These are phyloP conservation scores for Boletus patriciae DNA, from an alignment of 768 basidiomycete species.

Conservation along the genomic window DNA sequence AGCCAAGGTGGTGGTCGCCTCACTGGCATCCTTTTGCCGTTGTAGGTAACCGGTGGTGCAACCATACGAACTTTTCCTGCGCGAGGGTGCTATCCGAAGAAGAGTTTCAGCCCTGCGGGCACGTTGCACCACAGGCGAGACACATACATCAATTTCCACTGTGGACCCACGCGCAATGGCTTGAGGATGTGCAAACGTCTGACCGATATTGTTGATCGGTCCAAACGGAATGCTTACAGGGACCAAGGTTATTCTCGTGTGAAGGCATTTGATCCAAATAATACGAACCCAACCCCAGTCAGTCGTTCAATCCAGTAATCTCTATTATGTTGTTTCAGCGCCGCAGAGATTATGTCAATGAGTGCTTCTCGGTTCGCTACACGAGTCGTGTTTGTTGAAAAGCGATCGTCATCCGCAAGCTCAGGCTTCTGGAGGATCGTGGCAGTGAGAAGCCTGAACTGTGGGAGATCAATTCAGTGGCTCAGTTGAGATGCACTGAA, in stretches of 20 bases:
- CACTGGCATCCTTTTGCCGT: conserved; percentile 75
- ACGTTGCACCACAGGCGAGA: conserved; percentile 36
- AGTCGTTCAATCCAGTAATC: conserved; percentile 76
- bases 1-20: conserved; percentile 82
- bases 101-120: conserved; percentile 16
- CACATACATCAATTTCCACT: conserved; percentile 73
- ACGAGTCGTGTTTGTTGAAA: conserved; percentile 70
- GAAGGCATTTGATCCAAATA: conserved; percentile 6
- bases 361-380: conserved; percentile 76
- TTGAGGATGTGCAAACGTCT: conserved; percentile 89
- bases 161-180: conserved; percentile 74
- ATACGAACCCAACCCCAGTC: conserved; percentile 73
- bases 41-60: conserved; percentile 78
- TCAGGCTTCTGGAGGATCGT: conserved; percentile 62
- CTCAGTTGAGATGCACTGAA: neutral
- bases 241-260: conserved; percentile 10
- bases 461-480: conserved; percentile 14
- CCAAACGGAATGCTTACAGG: conserved; percentile 70
- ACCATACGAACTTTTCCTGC: conserved; percentile 78
- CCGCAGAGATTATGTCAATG: conserved; percentile 62
- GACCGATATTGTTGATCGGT: conserved; percentile 88
- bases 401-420: conserved; percentile 60
- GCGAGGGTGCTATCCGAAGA: conserved; percentile 57
- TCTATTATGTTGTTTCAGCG: conserved; percentile 55
- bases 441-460: conserved; percentile 72